Conservation (phyloP, 139 green algal genomes). For the Gonium pectorale region DNA sequence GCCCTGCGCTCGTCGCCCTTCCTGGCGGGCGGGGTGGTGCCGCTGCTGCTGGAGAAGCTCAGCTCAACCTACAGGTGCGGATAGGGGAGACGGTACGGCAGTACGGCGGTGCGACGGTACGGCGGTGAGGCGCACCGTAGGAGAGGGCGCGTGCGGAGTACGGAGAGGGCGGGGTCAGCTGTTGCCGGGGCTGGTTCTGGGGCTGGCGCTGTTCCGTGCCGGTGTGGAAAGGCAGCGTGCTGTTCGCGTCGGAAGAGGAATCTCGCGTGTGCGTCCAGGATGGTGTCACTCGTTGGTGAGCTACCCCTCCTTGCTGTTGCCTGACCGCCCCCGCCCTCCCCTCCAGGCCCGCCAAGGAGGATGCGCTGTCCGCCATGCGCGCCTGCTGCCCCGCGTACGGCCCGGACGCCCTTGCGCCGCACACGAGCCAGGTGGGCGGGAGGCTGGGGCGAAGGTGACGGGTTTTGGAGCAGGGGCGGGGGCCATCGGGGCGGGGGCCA, state of each 20-base stretch:
- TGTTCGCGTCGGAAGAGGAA: too few species aligned
- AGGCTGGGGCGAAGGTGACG: too few species aligned
- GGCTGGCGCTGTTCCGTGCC: too few species aligned
- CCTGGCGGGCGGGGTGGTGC: slow-evolving; percentile 50
- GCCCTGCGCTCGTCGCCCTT: slow-evolving; percentile 44
- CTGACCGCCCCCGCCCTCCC: not conserved
- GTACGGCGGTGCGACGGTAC: not conserved
- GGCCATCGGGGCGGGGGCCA: too few species aligned
- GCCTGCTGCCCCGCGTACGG: slow-evolving; percentile 48
- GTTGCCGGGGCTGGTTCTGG: too few species aligned
- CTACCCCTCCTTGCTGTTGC: too few species aligned
- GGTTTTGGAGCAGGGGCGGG: too few species aligned
- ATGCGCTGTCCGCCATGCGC: slow-evolving; percentile 39
- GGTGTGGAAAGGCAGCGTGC: too few species aligned
- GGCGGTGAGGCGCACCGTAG: not conserved
- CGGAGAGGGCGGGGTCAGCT: too few species aligned
- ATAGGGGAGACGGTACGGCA: too few species aligned
- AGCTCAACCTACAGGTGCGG: slow-evolving; percentile 53
- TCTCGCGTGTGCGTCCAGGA: too few species aligned
- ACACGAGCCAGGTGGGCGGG: slow-evolving; percentile 29
- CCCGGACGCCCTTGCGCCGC: slow-evolving; percentile 37
- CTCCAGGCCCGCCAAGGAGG: slow-evolving; percentile 53
- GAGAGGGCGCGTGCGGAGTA: not conserved
- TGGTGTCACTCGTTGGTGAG: too few species aligned
- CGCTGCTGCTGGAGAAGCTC: slow-evolving; percentile 62